phyloP scores from a whole-genome alignment of 768 basidiomycete species.

The Calocera viscosa region DNA sequence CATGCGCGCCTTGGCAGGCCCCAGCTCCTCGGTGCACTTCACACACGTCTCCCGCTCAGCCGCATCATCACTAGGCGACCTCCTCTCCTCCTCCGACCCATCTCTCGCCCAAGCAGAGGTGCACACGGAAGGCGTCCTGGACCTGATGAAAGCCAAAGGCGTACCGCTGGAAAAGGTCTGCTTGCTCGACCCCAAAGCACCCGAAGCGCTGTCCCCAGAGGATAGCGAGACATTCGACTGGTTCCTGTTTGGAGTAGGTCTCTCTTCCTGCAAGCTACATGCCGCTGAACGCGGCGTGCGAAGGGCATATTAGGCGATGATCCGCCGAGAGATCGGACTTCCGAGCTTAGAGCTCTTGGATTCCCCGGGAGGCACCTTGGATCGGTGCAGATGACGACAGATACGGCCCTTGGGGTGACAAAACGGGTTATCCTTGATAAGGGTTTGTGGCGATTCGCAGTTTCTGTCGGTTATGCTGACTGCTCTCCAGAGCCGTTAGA shows the following conservation, averaged over 20 bases:
- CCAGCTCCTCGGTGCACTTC: constrained; percentile 56
- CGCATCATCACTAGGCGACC: constrained; percentile 36
- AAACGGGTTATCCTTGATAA: constrained; percentile 68
- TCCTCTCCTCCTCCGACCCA: constrained; percentile 19
- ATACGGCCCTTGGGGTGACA: constrained; percentile 87
- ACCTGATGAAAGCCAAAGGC: constrained; percentile 39
- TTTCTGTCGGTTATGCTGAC: not conserved
- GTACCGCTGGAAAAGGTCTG: constrained; percentile 55
- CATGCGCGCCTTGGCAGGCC: constrained; percentile 69
- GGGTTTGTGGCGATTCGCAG: no score
- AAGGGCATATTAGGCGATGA: constrained; percentile 61
- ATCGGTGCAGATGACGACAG: constrained; percentile 92
- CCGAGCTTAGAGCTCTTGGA: constrained; percentile 71
- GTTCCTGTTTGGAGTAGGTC: constrained; percentile 79
- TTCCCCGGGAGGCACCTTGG: constrained; percentile 82
- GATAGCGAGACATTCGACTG: constrained; percentile 70
- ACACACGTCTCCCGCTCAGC: constrained; percentile 75
- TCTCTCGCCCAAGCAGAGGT: constrained; percentile 33
- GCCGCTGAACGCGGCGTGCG: not conserved
- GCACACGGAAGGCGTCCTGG: constrained; percentile 42
- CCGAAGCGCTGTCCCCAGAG: constrained; percentile 50
- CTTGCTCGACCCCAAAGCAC: constrained; percentile 85
- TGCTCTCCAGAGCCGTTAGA: not conserved
- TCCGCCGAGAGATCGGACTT: constrained; percentile 86
- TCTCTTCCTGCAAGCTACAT: constrained; percentile 9